Evolutionary conservation across 306 rosid species (phyloP).

Genomic region (Sophora flavescens): DNA sequence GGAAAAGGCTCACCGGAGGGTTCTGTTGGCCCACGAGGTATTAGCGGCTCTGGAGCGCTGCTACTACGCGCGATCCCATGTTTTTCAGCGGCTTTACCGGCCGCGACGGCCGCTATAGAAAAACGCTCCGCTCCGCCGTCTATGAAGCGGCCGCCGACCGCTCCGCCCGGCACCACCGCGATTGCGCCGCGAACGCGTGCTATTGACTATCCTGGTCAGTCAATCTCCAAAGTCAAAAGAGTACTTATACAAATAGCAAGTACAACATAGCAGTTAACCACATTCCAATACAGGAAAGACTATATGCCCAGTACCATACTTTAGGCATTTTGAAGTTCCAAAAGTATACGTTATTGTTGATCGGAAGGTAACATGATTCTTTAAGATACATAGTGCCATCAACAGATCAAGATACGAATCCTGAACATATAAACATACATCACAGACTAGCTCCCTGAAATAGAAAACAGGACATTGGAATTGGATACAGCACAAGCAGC

Average conservation of each 20-base stretch:
- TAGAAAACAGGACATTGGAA: not conserved
- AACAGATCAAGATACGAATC: constrained; percentile 3
- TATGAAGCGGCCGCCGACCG: too few relatives aligned
- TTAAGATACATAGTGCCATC: constrained; percentile 8
- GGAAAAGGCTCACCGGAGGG: too few relatives aligned
- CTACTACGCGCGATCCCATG: too few relatives aligned
- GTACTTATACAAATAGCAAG: not conserved
- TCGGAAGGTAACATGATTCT: constrained; percentile 19
- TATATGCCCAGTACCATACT: not conserved
- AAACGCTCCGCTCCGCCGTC: too few relatives aligned
- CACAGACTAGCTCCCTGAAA: not conserved
- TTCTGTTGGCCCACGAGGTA: too few relatives aligned
- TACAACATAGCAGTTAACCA: constrained; percentile 11
- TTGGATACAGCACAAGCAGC: constrained; percentile 12
- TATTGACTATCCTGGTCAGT: too few relatives aligned
- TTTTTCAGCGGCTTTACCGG: too few relatives aligned
- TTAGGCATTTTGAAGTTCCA: constrained; percentile 8
- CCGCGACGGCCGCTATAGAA: too few relatives aligned
- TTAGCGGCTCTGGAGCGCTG: too few relatives aligned
- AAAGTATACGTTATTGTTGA: not conserved
- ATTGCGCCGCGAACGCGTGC: too few relatives aligned
- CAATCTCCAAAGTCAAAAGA: too few relatives aligned
- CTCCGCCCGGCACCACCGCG: too few relatives aligned
- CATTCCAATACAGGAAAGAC: constrained; percentile 22
- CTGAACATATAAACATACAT: constrained; percentile 22